A percentile compares a stretch with the other conserved stretches of the same genome.
These are phyloP conservation scores for Lachancea dasiensis DNA, from an alignment of 805 yeast genomes.

Conservation along the genomic window DNA sequence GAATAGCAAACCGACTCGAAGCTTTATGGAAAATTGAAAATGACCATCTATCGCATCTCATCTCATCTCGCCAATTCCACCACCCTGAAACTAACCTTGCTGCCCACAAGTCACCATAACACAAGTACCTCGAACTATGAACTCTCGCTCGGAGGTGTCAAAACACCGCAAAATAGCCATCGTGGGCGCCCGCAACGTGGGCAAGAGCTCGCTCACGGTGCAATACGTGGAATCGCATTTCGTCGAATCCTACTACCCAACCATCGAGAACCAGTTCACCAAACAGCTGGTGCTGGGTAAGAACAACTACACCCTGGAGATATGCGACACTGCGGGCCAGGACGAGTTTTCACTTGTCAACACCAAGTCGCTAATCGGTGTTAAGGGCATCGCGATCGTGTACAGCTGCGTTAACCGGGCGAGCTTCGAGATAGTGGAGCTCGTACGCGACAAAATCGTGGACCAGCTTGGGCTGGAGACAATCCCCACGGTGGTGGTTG, in stretches of 20 bases:
- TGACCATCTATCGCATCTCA: no score
- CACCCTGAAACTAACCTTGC: no score
- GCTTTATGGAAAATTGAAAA: no score
- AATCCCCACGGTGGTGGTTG: constrained; percentile 75
- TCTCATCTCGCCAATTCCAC: no score
- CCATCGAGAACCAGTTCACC: constrained; percentile 79
- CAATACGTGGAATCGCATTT: constrained; percentile 85
- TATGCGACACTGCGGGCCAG: constrained; percentile 90
- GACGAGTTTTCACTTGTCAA: constrained; percentile 80
- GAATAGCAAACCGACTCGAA: no score
- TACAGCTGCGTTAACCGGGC: constrained; percentile 75
- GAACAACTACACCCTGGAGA: constrained; percentile 74
- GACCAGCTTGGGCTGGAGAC: constrained; percentile 59
- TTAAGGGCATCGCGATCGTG: constrained; percentile 77
- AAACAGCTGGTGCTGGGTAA: constrained; percentile 63
- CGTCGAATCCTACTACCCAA: constrained; percentile 84
- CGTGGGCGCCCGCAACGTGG: constrained; percentile 84
- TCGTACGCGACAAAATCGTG: constrained; percentile 77
- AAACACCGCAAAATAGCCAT: constrained; percentile 62
- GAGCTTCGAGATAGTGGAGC: constrained; percentile 68
- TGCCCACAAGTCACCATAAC: no score
- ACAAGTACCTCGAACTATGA: background rate
- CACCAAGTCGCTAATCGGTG: constrained; percentile 71
- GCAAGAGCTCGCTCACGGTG: constrained; percentile 78
- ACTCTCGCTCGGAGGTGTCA: background rate